Evolutionary conservation across 129 eudicot species (phyloP), one percentile per base, ranked within the genome.

Genomic region (Ambrosia trifida): DNA sequence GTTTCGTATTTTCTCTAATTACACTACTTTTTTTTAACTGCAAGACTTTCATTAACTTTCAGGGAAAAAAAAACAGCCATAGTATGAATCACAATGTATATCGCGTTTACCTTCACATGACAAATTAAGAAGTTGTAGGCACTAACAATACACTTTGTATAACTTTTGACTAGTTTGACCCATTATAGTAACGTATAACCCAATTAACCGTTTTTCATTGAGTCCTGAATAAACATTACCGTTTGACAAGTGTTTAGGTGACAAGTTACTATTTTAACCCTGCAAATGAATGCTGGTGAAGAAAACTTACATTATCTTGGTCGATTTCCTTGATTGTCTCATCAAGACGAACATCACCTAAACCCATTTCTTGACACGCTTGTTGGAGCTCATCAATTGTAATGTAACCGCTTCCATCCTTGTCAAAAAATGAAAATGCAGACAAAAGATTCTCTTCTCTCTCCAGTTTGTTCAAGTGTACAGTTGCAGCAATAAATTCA

Each of bases 371-470:
- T 77, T 89, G 82, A 87, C 98, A 92, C 58, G 98, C 98, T 78
- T 92, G 96, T 80, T 86, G 91, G 58, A 92, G 88, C 81, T 92
- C 98, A 67, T 92, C 98, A 10, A 92, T 86, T 54, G 98, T 92
- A 63, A 92, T 92, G 79, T 84, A 92, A 75, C 98, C 98, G 80
- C 98, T 92, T 2, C 95, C 91, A 85, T 92, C 98, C 80, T 89
- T 92, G 66, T 92, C 98, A 66, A 92, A 92, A 69, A 86, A 92
- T 1, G 98, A 77, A 72, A 92, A 92, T 4, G 98, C 98, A 31
- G 96, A 89, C 57, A 89, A 83, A n/a, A 92, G 79, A 74, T 92
- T 89, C 81, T 92, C 98, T 62, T 92, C 98, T 83, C 98, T 76
- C 67, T 89, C 96, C 86, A 92, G 75, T 75, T 92, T 92, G 91